Conservation (phyloP, 257 asterid genomes). For the Striga asiatica region DNA sequence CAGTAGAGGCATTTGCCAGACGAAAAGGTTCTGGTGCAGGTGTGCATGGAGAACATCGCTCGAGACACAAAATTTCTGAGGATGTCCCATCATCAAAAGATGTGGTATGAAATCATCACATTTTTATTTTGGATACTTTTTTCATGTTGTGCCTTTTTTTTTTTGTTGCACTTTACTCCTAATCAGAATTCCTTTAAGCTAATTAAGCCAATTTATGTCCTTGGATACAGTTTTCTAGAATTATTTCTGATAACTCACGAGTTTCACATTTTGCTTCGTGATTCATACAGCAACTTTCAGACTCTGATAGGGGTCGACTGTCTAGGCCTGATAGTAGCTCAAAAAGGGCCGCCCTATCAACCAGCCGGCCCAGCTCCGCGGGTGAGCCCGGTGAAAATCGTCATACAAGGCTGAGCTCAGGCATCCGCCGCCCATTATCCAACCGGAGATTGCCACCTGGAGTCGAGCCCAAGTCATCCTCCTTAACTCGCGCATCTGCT, state of each 20-base stretch:
- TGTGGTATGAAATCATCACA: too few species aligned
- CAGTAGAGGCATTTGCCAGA: conserved; percentile 49
- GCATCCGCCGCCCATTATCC: conserved; percentile 42
- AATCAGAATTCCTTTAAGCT: too few species aligned
- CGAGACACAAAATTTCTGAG: conserved; percentile 43
- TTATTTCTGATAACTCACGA: too few species aligned
- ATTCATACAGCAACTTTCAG: conserved; percentile 45
- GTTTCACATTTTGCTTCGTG: neutral
- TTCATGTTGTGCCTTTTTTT: too few species aligned
- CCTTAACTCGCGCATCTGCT: conserved; percentile 46
- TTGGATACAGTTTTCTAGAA: too few species aligned
- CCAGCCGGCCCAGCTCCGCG: conserved; percentile 67
- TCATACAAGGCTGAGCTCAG: conserved; percentile 39
- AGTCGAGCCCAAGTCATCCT: conserved; percentile 53
- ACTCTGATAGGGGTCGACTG: conserved; percentile 46
- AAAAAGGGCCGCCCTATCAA: conserved; percentile 48
- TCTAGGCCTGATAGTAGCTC: conserved; percentile 53
- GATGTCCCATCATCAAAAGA: conserved; percentile 54
- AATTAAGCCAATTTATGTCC: too few species aligned
- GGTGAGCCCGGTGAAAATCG: conserved; percentile 57
- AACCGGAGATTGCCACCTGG: conserved; percentile 54
- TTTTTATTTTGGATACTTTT: too few species aligned
- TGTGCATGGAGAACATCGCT: conserved; percentile 40
- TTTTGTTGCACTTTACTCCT: too few species aligned
- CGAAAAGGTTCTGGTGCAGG: conserved; percentile 40